Conservation (phyloP, 2,329 filamentous ascomycete genomes). For the Fusarium phyllophilum region DNA sequence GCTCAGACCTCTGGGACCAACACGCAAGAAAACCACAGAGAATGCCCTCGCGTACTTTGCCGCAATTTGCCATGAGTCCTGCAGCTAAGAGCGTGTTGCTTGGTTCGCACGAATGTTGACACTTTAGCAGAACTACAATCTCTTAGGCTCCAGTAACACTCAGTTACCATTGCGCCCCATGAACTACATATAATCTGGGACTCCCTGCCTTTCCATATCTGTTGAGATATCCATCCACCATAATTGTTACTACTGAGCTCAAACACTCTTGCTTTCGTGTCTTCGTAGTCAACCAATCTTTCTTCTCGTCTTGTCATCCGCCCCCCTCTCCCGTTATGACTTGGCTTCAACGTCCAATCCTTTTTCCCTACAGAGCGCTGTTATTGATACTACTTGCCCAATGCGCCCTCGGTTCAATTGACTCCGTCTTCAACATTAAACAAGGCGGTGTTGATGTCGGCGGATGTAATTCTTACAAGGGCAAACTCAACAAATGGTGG, state of each 20-base stretch:
- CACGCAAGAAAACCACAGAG: background rate
- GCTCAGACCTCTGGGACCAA: background rate
- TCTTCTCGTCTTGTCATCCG: rapidly evolving
- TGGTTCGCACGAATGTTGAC: rapidly evolving
- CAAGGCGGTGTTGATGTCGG: background rate
- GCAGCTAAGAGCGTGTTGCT: rapidly evolving
- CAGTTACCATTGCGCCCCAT: rapidly evolving
- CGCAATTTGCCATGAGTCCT: background rate
- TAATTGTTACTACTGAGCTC: background rate
- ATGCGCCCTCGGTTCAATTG: background rate
- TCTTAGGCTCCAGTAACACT: rapidly evolving
- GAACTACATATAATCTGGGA: background rate
- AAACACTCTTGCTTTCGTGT: background rate
- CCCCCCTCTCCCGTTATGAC: background rate
- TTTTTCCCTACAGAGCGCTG: background rate
- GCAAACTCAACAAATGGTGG: background rate
- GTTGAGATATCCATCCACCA: rapidly evolving
- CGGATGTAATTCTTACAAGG: background rate
- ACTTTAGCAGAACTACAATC: background rate
- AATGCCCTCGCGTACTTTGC: background rate
- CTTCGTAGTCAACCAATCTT: background rate
- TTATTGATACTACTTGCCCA: background rate
- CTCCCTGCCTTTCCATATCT: rapidly evolving
- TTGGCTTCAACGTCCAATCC: background rate
- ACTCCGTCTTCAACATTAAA: background rate